Evolutionary conservation across 495 filamentous ascomycete genomes (phyloP).

Genomic region (Symbiotaphrina buchneri): DNA sequence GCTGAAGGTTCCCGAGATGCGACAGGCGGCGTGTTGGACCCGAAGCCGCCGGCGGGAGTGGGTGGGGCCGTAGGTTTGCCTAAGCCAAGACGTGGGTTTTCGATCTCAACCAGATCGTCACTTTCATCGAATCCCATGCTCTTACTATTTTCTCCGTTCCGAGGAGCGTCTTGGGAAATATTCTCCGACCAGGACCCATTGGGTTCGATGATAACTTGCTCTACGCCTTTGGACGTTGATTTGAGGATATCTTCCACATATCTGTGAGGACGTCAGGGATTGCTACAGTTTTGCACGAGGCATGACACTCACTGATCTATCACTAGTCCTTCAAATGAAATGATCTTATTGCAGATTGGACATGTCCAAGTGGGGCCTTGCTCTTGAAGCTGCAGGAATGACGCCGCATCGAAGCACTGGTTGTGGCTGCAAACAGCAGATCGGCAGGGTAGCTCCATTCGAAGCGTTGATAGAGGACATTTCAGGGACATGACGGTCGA

Average conservation of each 20-base stretch:
- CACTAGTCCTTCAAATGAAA: constrained; percentile 58
- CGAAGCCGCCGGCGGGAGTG: constrained; percentile 1
- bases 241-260: constrained; percentile 77
- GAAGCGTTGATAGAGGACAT: constrained; percentile 70
- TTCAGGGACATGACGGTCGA: constrained; percentile 77
- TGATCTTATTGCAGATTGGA: constrained; percentile 70
- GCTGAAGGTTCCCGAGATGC: constrained; percentile 32
- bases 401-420: constrained; percentile 87
- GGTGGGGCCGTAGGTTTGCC: constrained; percentile 21
- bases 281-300: not conserved
- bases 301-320: constrained; percentile 52
- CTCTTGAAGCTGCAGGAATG: constrained; percentile 82
- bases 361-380: constrained; percentile 92
- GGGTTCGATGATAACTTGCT: constrained; percentile 81
- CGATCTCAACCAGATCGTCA: constrained; percentile 49
- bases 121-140: constrained; percentile 35
- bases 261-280: constrained; percentile 18
- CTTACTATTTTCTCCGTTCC: too few relatives aligned
- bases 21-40: constrained; percentile 21
- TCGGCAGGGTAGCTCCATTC: constrained; percentile 61
- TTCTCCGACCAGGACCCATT: constrained; percentile 51
- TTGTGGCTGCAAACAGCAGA: constrained; percentile 67
- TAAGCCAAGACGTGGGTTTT: constrained; percentile 20
- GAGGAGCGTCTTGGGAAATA: constrained; percentile 11
- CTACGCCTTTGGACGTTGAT: constrained; percentile 38